Evolutionary conservation across 2,329 filamentous ascomycete species (phyloP), one percentile per base, ranked within the genome.

Genomic region (Fusarium neocosmosporiellum): DNA sequence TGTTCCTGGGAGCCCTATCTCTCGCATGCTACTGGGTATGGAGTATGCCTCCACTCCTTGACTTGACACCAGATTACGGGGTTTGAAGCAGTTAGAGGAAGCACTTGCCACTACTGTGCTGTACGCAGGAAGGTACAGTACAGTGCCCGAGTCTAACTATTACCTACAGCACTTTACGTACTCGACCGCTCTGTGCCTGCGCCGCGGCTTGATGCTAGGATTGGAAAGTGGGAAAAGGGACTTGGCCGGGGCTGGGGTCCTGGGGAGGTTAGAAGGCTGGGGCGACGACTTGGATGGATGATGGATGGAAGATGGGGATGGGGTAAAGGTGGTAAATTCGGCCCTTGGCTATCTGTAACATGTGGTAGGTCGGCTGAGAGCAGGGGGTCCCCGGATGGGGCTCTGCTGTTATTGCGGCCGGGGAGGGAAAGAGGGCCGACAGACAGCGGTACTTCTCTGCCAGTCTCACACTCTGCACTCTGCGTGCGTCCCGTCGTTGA

Each of bases 341-440:
- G 71, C 67, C 71, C 67, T 73, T 65, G 63, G 29, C 34, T 63
- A 73, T 73, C 67, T 73, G 71, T 71, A 71, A 73, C 71, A 73
- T 73, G 70, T 71, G 71, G 71, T 73, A 73, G 70, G 71, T 67
- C 60, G 67, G 48, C 36, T 54, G 59, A 68, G 46, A 29, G 65
- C 75, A 76, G 66, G 74, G 74, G 59, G 64, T 63, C 55, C 59
- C 64, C 53, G 14, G 75, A 76, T 76, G 74, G 74, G 74, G 74
- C 74, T 76, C 74, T 75, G 73, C 72, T 73, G 55, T 61, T 76
- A 62, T 65, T 71, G 65, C 72, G 58, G 53, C 62, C 60, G 69
- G 54, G 64, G 64, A 63, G 61, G 62, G 63, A 66, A 65, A 43
- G 72, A 72, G 63, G 53, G 68, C 63, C 72, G 65, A 64, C 55